These are phyloP conservation scores for Trichocladium uniseriatum DNA, from an alignment of 495 filamentous ascomycete genomes.

Conservation along the genomic window DNA sequence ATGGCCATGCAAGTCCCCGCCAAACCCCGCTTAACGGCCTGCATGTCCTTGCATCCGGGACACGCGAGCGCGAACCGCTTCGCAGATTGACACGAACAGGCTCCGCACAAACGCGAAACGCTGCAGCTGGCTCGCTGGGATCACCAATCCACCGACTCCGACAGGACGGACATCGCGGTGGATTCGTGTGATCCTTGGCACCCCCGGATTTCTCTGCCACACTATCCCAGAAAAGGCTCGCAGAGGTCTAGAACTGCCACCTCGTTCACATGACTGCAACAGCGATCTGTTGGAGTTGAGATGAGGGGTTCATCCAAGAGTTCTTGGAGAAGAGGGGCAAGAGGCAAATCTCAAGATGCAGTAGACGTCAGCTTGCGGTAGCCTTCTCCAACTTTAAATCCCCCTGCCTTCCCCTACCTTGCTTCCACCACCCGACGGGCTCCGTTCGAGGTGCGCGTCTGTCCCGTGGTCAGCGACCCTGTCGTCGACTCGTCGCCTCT, in stretches of 20 bases:
- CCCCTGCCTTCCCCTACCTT: not conserved
- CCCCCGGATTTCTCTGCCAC: slow-evolving; percentile 3
- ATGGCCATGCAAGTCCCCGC: slow-evolving; percentile 2
- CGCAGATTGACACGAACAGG: slow-evolving; percentile 3
- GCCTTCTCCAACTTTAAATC: not conserved
- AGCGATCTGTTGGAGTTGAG: too few species aligned
- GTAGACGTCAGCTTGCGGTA: not conserved
- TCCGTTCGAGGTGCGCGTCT: too few species aligned
- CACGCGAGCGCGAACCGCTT: slow-evolving; percentile 11
- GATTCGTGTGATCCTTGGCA: slow-evolving; percentile 11
- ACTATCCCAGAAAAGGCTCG: slow-evolving; percentile 4
- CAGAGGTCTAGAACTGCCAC: not conserved
- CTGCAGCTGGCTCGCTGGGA: slow-evolving; percentile 7
- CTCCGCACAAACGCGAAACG: slow-evolving; percentile 1
- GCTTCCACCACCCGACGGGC: too few species aligned
- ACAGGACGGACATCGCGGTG: not conserved
- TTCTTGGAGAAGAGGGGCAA: too few species aligned
- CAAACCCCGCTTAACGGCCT: slow-evolving; percentile 11
- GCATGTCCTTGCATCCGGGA: slow-evolving; percentile 12
- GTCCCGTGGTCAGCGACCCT: too few species aligned
- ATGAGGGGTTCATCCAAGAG: too few species aligned
- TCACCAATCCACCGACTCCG: not conserved
- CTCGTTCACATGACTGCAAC: not conserved
- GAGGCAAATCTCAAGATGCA: too few species aligned
- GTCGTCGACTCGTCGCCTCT: too few species aligned